Conservation (phyloP, 2,329 filamentous ascomycete genomes). For the Lasiodiplodia hormozganensis region DNA sequence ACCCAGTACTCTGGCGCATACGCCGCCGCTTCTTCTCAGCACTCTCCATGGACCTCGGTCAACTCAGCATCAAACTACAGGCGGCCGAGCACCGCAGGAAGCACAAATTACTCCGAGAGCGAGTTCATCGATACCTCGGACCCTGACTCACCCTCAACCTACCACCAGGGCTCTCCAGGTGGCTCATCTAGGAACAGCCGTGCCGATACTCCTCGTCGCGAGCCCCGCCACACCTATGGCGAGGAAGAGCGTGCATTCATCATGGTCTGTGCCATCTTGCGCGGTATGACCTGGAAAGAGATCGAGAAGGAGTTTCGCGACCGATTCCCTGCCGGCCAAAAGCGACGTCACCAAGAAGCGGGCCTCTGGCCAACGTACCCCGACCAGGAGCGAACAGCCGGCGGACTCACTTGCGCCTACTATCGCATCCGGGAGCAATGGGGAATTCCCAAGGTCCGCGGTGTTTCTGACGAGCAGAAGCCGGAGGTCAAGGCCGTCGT, state of each 20-base stretch:
- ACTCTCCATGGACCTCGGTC: constrained; percentile 24
- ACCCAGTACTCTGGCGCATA: constrained; percentile 17
- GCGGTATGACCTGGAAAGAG: constrained; percentile 29
- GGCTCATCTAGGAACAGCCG: not conserved
- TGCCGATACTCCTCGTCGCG: constrained; percentile 10
- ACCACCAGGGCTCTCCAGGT: constrained; percentile 3
- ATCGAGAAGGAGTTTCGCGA: constrained; percentile 28
- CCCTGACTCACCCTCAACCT: constrained; percentile 11
- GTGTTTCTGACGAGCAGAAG: constrained; percentile 28
- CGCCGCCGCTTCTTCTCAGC: not conserved
- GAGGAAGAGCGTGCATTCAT: constrained; percentile 29
- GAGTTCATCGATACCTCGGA: constrained; percentile 7
- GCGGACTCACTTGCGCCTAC: constrained; percentile 28
- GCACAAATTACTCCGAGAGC: constrained; percentile 12
- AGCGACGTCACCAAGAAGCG: constrained; percentile 24
- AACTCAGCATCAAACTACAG: constrained; percentile 4
- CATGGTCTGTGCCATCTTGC: constrained; percentile 28
- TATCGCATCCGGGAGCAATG: constrained; percentile 29
- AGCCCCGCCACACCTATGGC: constrained; percentile 26
- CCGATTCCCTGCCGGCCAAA: constrained; percentile 22
- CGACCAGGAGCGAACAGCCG: constrained; percentile 23
- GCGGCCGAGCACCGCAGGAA: constrained; percentile 23
- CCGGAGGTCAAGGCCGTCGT: constrained; percentile 26
- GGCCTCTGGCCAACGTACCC: constrained; percentile 29
- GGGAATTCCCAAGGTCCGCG: constrained; percentile 28